phyloP scores from a whole-genome alignment of 345 rosid species.

The Citrus sp. region DNA sequence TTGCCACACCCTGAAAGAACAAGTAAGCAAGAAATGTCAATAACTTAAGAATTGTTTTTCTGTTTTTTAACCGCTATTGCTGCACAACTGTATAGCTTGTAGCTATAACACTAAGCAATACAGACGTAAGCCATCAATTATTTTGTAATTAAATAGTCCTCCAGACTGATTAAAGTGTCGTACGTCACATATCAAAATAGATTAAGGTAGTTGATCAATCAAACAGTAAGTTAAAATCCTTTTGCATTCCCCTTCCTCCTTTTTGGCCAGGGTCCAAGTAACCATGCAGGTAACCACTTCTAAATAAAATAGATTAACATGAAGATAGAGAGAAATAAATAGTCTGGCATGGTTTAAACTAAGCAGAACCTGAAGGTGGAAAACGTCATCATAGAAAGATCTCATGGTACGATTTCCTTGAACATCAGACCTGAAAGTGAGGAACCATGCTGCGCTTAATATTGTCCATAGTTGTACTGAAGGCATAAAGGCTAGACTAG shows the following conservation, averaged over 20 bases:
- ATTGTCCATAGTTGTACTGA: neutral
- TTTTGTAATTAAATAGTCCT: neutral
- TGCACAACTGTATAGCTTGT: neutral
- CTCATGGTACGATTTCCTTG: constrained; percentile 57
- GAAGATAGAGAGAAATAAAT: neutral
- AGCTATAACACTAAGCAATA: neutral
- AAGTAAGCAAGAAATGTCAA: neutral
- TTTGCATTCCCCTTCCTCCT: neutral
- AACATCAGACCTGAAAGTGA: constrained; percentile 63
- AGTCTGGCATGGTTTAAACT: neutral
- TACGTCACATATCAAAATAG: neutral
- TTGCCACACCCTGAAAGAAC: constrained; percentile 46
- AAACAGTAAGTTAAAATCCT: neutral
- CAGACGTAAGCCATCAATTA: neutral
- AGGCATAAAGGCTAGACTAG: neutral
- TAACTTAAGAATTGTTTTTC: neutral
- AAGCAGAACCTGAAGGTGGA: constrained; percentile 61
- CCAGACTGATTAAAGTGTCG: neutral
- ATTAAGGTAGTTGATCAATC: neutral
- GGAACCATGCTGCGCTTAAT: neutral
- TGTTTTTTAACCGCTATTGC: neutral
- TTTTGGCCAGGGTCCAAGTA: neutral
- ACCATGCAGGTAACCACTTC: neutral
- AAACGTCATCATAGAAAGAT: constrained; percentile 64
- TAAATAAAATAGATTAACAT: neutral